A percentile compares a stretch with the other conserved stretches of the same genome.
phyloP scores from a whole-genome alignment of 202 grass and related monocot genomes.

The Cymbopogon flexuosus region DNA sequence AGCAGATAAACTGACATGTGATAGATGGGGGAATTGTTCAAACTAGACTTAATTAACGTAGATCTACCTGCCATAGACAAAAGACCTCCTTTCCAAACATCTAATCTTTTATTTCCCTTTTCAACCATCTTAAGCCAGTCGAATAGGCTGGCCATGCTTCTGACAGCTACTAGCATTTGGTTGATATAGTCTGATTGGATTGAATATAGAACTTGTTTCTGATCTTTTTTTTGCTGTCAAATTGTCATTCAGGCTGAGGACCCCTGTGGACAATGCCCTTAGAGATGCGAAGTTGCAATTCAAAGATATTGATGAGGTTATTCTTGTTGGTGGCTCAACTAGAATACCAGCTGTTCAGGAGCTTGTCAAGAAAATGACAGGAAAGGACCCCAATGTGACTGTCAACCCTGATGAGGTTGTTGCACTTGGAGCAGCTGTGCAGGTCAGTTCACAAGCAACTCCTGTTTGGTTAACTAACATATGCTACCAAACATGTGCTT shows the following conservation, averaged over 20 bases:
- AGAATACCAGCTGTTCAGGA: conserved; percentile 65
- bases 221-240: neutral
- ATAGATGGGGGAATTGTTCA: no score
- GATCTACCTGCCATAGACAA: no score
- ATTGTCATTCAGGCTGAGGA: conserved; percentile 40
- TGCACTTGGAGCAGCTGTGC: conserved; percentile 59
- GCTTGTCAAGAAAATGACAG: conserved; percentile 72
- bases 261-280: conserved; percentile 53
- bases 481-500: neutral
- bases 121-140: no score
- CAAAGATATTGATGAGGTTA: conserved; percentile 63
- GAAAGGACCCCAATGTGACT: conserved; percentile 63
- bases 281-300: conserved; percentile 58
- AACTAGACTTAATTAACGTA: no score
- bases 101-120: no score
- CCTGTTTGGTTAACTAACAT: neutral
- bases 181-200: neutral
- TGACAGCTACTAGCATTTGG: neutral
- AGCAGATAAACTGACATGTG: no score
- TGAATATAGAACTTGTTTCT: neutral
- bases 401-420: conserved; percentile 73
- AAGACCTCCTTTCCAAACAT: no score
- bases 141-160: neutral
- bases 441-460: conserved; percentile 41
- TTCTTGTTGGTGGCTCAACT: conserved; percentile 64